Conservation (phyloP, 805 yeast species). For the Metschnikowia chrysomelidarum region DNA sequence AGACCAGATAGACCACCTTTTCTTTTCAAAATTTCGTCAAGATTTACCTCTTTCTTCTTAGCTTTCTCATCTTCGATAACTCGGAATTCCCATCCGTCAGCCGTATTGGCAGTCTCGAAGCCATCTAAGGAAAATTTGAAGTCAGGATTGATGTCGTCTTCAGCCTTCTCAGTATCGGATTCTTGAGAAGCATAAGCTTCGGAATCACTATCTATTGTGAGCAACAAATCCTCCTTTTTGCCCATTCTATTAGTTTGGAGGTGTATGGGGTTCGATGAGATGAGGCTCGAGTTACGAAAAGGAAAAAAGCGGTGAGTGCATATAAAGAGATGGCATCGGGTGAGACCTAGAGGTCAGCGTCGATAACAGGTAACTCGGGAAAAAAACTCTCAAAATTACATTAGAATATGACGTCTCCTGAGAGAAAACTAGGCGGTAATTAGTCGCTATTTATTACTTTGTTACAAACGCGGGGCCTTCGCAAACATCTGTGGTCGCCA, state of each 20-base stretch:
- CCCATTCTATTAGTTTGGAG: conserved; percentile 10
- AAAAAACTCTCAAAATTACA: too few species aligned
- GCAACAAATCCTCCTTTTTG: conserved; percentile 52
- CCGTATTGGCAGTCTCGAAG: conserved; percentile 44
- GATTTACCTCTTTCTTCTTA: conserved; percentile 62
- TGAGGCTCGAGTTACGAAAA: too few species aligned
- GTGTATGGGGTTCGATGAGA: too few species aligned
- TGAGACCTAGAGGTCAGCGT: too few species aligned
- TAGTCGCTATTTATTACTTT: too few species aligned
- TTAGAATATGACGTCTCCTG: too few species aligned
- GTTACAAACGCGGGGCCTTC: too few species aligned
- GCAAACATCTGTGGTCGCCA: too few species aligned
- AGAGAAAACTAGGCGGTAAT: too few species aligned
- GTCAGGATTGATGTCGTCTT: conserved; percentile 61
- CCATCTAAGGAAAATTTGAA: conserved; percentile 70
- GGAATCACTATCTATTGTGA: conserved; percentile 78
- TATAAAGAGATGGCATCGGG: too few species aligned
- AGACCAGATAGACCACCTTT: conserved; percentile 71
- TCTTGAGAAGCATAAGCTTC: conserved; percentile 32
- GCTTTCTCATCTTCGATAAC: conserved; percentile 39
- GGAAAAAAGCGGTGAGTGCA: too few species aligned
- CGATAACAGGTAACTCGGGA: too few species aligned
- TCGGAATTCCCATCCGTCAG: conserved; percentile 85
- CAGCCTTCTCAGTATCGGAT: conserved; percentile 22
- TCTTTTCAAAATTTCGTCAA: conserved; percentile 82